Conservation (phyloP, 176 grass and related monocot genomes). For the Microstegium vimineum region DNA sequence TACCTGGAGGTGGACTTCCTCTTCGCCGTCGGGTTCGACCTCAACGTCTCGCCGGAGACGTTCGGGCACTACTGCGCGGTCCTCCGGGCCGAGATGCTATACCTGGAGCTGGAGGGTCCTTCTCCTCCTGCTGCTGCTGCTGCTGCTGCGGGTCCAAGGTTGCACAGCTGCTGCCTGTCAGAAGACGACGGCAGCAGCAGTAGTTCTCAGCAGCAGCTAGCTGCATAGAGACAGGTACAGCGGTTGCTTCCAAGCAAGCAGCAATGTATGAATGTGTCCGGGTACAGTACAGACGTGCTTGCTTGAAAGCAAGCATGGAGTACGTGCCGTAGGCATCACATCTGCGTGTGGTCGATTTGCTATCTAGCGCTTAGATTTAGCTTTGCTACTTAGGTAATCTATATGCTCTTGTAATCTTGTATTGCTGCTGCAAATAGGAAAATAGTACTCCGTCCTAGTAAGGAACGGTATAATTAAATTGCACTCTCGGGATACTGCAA, state of each 20-base stretch:
- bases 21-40: constrained; percentile 36
- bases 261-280: not conserved
- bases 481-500: not conserved
- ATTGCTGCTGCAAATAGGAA: not conserved
- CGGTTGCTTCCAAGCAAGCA: constrained; percentile 27
- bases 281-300: constrained; percentile 3
- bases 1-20: constrained; percentile 58
- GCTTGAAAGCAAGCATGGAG: constrained; percentile 11
- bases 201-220: constrained; percentile 28
- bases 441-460: too few species aligned
- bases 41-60: constrained; percentile 39
- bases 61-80: constrained; percentile 43
- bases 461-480: not conserved
- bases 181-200: constrained; percentile 28
- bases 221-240: constrained; percentile 19
- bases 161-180: constrained; percentile 30
- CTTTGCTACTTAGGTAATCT: not conserved
- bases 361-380: constrained; percentile 1
- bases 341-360: not conserved
- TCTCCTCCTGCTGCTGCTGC: not conserved
- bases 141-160: not conserved
- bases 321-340: not conserved
- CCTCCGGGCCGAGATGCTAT: constrained; percentile 41
- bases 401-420: not conserved
- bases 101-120: constrained; percentile 23